Base-by-base conservation (phyloP, 2,329 filamentous ascomycete species). In the Ophiocordyceps sinensis region DNA sequence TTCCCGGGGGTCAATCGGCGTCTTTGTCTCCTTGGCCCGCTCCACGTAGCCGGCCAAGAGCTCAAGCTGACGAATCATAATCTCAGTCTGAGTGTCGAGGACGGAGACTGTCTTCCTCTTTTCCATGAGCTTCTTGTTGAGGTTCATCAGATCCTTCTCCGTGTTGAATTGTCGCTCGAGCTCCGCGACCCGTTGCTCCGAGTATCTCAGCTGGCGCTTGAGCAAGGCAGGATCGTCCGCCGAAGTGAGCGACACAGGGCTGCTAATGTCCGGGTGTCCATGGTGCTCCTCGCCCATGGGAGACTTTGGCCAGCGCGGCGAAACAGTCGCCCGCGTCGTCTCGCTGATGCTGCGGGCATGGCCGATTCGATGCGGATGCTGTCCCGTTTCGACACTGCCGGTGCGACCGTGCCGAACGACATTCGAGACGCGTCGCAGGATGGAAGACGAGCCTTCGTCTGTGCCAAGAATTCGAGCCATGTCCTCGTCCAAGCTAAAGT, bases 81-180 rank as follows among this genome's bases (percentile, higher is more conserved):
- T 88, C 62, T 96, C 89, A 39, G 87, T 86, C 61, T 95, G 86
- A 0, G 88, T 89, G 57, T 96, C 89, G 40, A 96, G 69, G 15
- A 93, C 84, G 7, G 89, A 89, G 58, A 98, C 91, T 0, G 91
- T 96, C 53, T 93, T 94, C 44, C 91, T 75, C 66, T 96, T 96
- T 61, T 96, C 88, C 30, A 84, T 73, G 21, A 96, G 67, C 56
- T 88, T 89, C 51, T 82, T 87, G 60, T 93, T 93, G 28, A 93
- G 77, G 51, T 79, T 82, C 61, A 82, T 82, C 21, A 79, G 59
- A 43, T 77, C 74, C 49, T 77, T 77, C 47, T 79, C 76, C 3
- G 70, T 72, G 38, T 64, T 70, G 52, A 85, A 85, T 48, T 86
- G 81, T n/a, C 79, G 72, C 59, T 89, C 83, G 40, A 98, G 75